Percentiles rank a stretch among this genome's conserved stretches.
phyloP scores from a whole-genome alignment of 805 yeast species.

The Komagataella kurtzmanii region DNA sequence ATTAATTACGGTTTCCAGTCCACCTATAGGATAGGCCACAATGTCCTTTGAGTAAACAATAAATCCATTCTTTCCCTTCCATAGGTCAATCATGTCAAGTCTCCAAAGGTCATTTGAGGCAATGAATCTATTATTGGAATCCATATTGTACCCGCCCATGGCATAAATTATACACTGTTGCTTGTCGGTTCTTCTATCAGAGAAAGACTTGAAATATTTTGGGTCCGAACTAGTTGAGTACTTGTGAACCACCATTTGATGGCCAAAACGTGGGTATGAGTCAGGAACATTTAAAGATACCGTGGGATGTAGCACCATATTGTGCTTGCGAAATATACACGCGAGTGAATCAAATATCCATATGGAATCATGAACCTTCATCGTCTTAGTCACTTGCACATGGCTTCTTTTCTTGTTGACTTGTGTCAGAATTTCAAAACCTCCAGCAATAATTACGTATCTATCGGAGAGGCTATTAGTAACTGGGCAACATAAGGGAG shows the following conservation, averaged over 20 bases:
- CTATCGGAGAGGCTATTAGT: not conserved
- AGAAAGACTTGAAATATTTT: not conserved
- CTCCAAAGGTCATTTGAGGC: constrained; percentile 28
- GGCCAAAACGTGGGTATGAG: constrained; percentile 20
- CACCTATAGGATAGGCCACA: constrained; percentile 8
- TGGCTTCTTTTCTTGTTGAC: not conserved
- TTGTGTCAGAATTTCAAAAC: not conserved
- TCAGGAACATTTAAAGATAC: constrained; percentile 11
- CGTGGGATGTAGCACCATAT: constrained; percentile 14
- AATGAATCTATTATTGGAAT: constrained; percentile 9
- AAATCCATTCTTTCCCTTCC: constrained; percentile 20
- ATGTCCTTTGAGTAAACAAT: constrained; percentile 1
- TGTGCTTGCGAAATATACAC: constrained; percentile 11
- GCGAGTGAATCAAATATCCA: constrained; percentile 9
- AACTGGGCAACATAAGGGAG: not conserved
- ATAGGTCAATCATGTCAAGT: constrained; percentile 21
- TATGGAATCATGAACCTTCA: not conserved
- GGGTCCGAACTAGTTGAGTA: not conserved
- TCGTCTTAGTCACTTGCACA: not conserved
- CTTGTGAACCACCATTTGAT: constrained; percentile 5
- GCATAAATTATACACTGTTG: constrained; percentile 15
- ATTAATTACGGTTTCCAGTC: constrained; percentile 9
- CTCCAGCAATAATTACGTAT: not conserved
- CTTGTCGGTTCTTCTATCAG: not conserved
- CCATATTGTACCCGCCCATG: constrained; percentile 34